These are phyloP conservation scores for Paraconiothyrium sp. DNA, from an alignment of 2,329 filamentous ascomycete genomes.

Conservation along the genomic window DNA sequence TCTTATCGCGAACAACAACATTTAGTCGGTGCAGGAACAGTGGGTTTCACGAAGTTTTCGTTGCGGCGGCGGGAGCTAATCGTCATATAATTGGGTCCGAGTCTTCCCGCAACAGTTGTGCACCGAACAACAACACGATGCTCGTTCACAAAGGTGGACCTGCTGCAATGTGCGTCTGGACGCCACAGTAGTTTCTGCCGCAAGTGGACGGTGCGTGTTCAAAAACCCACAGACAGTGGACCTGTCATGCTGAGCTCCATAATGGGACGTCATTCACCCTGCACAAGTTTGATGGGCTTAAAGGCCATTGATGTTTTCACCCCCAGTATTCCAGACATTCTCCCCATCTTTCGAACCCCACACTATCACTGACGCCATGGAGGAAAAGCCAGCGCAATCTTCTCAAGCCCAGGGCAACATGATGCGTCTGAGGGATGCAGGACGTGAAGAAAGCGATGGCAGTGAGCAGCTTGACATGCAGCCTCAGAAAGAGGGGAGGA, in stretches of 20 bases:
- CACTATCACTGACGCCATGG: neutral
- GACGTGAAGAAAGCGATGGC: conserved; percentile 6
- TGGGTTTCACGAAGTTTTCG: conserved; percentile 4
- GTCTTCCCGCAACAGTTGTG: neutral
- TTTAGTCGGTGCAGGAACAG: neutral
- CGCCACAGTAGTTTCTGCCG: neutral
- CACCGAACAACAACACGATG: neutral
- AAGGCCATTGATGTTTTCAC: neutral
- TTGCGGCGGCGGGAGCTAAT: neutral
- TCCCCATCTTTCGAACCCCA: neutral
- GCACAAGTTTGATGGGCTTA: neutral
- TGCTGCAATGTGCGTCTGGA: conserved; percentile 1
- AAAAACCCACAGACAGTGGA: neutral
- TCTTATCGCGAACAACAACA: neutral
- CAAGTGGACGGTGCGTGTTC: neutral
- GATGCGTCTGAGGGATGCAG: neutral
- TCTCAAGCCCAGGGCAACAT: neutral
- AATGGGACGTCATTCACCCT: conserved; percentile 11
- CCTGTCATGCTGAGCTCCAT: neutral
- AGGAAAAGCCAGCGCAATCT: conserved; percentile 6
- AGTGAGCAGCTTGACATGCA: neutral
- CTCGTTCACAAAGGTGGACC: neutral
- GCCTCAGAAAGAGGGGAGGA: conserved; percentile 1
- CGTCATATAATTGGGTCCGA: conserved; percentile 12
- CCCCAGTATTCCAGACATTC: neutral